Percentiles rank a stretch among this genome's conserved stretches.
phyloP scores from a whole-genome alignment of 2,329 filamentous ascomycete genomes.

The Zymoseptoria passerinii region DNA sequence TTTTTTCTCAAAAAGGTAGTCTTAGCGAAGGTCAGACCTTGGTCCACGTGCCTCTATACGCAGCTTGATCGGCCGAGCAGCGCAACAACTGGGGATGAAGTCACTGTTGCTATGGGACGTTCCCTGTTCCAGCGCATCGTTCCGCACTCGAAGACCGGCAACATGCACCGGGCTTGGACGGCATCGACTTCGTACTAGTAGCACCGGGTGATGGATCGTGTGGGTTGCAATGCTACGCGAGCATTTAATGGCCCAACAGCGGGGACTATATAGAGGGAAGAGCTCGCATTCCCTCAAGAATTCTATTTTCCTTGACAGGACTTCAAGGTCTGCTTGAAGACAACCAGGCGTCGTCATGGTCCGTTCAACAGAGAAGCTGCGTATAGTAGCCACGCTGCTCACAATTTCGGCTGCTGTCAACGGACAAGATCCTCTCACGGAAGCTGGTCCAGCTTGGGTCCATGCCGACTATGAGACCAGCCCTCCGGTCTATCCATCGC shows the following conservation, averaged over 20 bases:
- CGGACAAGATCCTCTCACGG: conserved; percentile 5
- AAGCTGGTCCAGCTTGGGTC: conserved; percentile 12
- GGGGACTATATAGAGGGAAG: neutral
- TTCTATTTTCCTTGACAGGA: neutral
- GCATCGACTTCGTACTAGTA: neutral
- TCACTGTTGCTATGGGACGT: neutral
- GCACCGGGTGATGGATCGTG: neutral
- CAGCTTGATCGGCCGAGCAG: no score
- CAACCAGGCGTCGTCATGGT: conserved; percentile 2
- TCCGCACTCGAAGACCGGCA: neutral
- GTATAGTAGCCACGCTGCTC: conserved; percentile 8
- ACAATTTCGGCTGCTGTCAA: conserved; percentile 10
- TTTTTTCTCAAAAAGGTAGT: neutral
- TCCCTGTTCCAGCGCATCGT: no score
- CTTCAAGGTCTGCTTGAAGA: neutral
- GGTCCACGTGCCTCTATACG: no score
- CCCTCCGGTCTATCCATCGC: conserved; percentile 15
- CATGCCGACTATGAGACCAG: conserved; percentile 16
- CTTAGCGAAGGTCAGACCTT: no score
- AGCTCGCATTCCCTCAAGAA: neutral
- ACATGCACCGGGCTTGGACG: neutral
- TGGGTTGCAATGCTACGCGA: neutral
- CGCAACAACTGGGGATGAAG: neutral
- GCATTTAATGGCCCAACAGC: neutral
- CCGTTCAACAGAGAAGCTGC: conserved; percentile 9